A percentile compares a stretch with the other conserved stretches of the same genome.
Conservation (phyloP, 2,329 filamentous ascomycete species). For the Phoma sp. region DNA sequence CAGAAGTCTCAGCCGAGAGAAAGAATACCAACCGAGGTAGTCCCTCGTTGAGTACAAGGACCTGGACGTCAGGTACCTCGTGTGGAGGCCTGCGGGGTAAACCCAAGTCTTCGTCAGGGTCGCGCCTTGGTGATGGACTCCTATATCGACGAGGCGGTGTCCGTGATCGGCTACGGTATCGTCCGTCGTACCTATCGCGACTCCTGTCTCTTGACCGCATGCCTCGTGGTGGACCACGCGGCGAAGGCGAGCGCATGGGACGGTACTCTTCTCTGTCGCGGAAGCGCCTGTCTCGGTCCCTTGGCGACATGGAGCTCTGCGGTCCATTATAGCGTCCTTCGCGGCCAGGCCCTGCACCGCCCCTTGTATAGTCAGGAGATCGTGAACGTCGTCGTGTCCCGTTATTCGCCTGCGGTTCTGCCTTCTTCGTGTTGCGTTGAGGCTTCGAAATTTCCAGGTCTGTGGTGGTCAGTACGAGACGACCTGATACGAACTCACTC, state of each 20-base stretch:
- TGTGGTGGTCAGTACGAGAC: constrained; percentile 51
- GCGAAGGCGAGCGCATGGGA: constrained; percentile 54
- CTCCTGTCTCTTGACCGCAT: constrained; percentile 48
- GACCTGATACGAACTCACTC: background rate
- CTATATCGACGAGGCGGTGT: constrained; percentile 69
- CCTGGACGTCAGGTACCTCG: constrained; percentile 87
- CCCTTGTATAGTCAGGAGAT: constrained; percentile 66
- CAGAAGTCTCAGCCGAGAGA: background rate
- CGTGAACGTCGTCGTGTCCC: constrained; percentile 61
- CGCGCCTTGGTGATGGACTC: constrained; percentile 71
- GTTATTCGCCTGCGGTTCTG: constrained; percentile 40
- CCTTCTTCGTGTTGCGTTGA: constrained; percentile 77
- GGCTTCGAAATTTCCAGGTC: constrained; percentile 90
- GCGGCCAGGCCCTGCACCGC: constrained; percentile 49
- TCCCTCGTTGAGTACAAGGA: constrained; percentile 76
- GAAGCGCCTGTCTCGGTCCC: constrained; percentile 61
- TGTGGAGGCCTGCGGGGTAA: constrained; percentile 75
- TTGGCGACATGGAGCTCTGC: constrained; percentile 44
- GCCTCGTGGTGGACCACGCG: constrained; percentile 46
- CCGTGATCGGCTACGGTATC: constrained; percentile 66
- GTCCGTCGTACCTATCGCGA: constrained; percentile 59
- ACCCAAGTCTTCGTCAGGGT: constrained; percentile 67
- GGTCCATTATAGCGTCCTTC: constrained; percentile 48
- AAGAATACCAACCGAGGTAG: constrained; percentile 52
- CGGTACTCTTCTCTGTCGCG: constrained; percentile 66